Percentiles rank a stretch among this genome's conserved stretches.
These are phyloP conservation scores for Sclerotinia spermophila DNA, from an alignment of 2,329 filamentous ascomycete genomes.

Conservation along the genomic window DNA sequence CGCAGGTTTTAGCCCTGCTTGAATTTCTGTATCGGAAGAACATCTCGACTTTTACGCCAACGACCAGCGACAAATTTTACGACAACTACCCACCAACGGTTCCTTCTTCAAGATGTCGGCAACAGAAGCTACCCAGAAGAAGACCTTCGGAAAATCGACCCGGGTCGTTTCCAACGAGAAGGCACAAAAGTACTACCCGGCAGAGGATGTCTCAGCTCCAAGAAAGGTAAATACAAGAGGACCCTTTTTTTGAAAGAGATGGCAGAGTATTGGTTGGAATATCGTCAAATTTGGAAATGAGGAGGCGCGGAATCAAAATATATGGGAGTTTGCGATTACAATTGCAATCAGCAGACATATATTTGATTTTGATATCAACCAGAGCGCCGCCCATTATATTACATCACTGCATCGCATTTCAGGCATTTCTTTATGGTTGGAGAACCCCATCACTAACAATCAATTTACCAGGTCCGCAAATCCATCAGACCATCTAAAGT, in stretches of 20 bases:
- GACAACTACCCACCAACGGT: conserved; percentile 32
- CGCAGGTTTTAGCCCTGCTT: conserved; percentile 19
- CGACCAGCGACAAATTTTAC: conserved; percentile 22
- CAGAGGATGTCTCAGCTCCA: conserved; percentile 80
- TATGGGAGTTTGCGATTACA: conserved; percentile 24
- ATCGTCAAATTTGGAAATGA: conserved; percentile 18
- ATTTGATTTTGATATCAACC: neutral
- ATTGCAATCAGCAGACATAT: conserved; percentile 19
- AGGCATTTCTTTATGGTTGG: neutral
- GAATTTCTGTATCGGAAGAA: conserved; percentile 15
- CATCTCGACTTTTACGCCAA: conserved; percentile 19
- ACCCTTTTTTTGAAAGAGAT: conserved; percentile 32
- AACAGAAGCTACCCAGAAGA: conserved; percentile 48
- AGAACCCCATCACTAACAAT: conserved; percentile 28
- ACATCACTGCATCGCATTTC: neutral
- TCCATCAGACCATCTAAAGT: conserved; percentile 81
- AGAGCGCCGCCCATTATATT: neutral
- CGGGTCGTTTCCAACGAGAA: conserved; percentile 88
- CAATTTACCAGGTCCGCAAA: conserved; percentile 82
- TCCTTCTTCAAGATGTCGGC: conserved; percentile 60
- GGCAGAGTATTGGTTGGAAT: conserved; percentile 37
- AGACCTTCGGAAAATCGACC: conserved; percentile 98
- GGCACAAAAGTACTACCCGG: conserved; percentile 99
- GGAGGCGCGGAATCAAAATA: conserved; percentile 12
- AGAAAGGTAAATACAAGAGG: conserved; percentile 71